Evolutionary conservation across 306 rosid species (phyloP).

Genomic region (Leucaena leucocephala): DNA sequence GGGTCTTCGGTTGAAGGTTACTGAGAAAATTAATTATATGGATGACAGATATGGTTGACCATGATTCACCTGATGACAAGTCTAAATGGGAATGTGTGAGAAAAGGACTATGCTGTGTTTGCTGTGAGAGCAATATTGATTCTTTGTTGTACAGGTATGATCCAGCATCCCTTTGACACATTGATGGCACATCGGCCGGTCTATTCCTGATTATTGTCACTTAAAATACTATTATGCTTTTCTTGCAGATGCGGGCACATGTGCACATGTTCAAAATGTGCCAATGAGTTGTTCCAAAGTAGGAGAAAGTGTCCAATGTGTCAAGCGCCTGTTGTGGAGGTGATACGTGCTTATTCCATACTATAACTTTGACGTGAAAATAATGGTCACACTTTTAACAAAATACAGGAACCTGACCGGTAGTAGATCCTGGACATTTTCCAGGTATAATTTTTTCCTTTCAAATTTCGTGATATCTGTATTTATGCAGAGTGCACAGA

Average conservation of each 20-base stretch:
- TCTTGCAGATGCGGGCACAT: conserved; percentile 92
- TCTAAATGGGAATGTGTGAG: conserved; percentile 92
- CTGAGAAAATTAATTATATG: conserved; percentile 28
- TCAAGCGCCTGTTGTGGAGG: conserved; percentile 87
- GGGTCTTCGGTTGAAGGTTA: conserved; percentile 20
- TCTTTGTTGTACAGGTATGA: conserved; percentile 91
- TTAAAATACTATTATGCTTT: conserved; percentile 5
- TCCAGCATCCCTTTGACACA: conserved; percentile 19
- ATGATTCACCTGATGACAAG: conserved; percentile 53
- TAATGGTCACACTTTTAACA: conserved; percentile 33
- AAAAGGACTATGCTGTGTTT: conserved; percentile 90
- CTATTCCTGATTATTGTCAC: conserved; percentile 19
- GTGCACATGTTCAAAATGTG: conserved; percentile 94
- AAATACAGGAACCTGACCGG: conserved; percentile 40
- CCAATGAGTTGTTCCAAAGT: conserved; percentile 65
- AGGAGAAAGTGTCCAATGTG: conserved; percentile 95
- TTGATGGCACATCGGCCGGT: conserved; percentile 15
- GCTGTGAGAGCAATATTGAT: conserved; percentile 73
- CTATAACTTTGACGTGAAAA: conserved; percentile 37
- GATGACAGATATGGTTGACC: conserved; percentile 52
- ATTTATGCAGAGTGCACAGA: conserved; percentile 36
- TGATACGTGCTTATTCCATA: conserved; percentile 85
- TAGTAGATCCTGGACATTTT: conserved; percentile 41
- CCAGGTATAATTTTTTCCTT: conserved; percentile 33
- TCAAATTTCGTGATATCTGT: conserved; percentile 31